phyloP scores from a whole-genome alignment of 441 rosid genomes.

The Populus hybrid region DNA sequence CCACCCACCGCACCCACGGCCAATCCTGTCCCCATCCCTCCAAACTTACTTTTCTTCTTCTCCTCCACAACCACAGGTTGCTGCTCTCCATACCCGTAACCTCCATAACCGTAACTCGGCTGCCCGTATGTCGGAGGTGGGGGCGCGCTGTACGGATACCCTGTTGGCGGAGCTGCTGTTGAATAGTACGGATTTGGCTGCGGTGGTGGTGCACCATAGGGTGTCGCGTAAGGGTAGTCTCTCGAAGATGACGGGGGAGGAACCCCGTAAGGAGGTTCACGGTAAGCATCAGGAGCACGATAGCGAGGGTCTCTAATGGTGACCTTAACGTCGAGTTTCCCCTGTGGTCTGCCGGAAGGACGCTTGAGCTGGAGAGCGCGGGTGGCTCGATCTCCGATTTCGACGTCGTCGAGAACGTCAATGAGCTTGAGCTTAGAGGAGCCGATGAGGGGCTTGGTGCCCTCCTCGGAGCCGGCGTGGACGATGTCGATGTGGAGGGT shows the following conservation, averaged over 20 bases:
- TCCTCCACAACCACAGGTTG: slow-evolving; percentile 24
- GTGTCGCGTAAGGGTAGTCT: slow-evolving; percentile 23
- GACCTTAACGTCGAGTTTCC: slow-evolving; percentile 61
- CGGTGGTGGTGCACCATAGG: slow-evolving; percentile 19
- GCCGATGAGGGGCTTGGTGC: slow-evolving; percentile 76
- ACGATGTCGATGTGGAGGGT: slow-evolving; percentile 60
- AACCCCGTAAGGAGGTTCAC: slow-evolving; percentile 40
- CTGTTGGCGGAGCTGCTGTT: slow-evolving; percentile 23
- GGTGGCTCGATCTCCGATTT: slow-evolving; percentile 35
- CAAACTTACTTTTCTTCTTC: slow-evolving; percentile 63
- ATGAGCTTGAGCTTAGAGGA: slow-evolving; percentile 55
- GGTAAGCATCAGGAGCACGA: slow-evolving; percentile 33
- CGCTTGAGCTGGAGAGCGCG: slow-evolving; percentile 63
- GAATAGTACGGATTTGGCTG: slow-evolving; percentile 12
- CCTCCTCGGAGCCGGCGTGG: slow-evolving; percentile 65
- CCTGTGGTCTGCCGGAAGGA: slow-evolving; percentile 89
- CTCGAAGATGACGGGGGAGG: slow-evolving; percentile 31
- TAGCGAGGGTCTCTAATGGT: slow-evolving; percentile 38
- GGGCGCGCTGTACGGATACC: slow-evolving; percentile 25
- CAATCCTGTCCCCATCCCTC: slow-evolving; percentile 83
- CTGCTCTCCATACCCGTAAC: background rate
- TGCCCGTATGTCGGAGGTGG: slow-evolving; percentile 25
- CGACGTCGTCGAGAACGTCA: slow-evolving; percentile 61
- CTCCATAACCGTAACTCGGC: slow-evolving; percentile 28
- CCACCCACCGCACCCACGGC: slow-evolving; percentile 86